These are phyloP conservation scores for Kurtzmaniella quercitrusa DNA, from an alignment of 1,139 yeast species.

Conservation along the genomic window DNA sequence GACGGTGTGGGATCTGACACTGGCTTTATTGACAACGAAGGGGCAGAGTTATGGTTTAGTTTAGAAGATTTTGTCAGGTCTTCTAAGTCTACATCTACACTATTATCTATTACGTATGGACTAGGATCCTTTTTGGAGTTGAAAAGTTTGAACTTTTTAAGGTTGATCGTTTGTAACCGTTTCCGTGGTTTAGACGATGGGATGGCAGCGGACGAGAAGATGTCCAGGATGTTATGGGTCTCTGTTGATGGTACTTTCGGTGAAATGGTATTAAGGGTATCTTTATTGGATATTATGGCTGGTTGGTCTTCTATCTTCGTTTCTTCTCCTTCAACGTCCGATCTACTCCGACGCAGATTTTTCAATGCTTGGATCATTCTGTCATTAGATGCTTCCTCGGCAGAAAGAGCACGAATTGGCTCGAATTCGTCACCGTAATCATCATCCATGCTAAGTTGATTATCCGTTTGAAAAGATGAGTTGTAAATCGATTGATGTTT, in stretches of 20 bases:
- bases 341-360: neutral
- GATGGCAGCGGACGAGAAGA: constrained; percentile 6
- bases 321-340: neutral
- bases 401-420: constrained; percentile 21
- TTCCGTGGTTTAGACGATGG: neutral
- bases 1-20: neutral
- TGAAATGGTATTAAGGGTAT: neutral
- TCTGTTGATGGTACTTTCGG: constrained; percentile 5
- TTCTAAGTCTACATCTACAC: constrained; percentile 9
- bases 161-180: constrained; percentile 1
- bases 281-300: neutral
- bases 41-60: constrained; percentile 5
- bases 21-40: constrained; percentile 5
- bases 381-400: constrained; percentile 18
- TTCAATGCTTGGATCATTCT: constrained; percentile 5
- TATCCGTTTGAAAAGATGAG: neutral
- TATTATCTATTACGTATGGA: constrained; percentile 13
- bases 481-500: too few relatives aligned
- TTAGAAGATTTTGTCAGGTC: neutral
- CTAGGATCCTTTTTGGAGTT: constrained; percentile 8
- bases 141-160: constrained; percentile 3
- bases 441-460: constrained; percentile 7
- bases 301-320: neutral
- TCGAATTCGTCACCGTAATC: constrained; percentile 30
- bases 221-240: neutral